Base-by-base conservation (phyloP, 768 basidiomycete genomes). In the Phanerochaete sordida region DNA sequence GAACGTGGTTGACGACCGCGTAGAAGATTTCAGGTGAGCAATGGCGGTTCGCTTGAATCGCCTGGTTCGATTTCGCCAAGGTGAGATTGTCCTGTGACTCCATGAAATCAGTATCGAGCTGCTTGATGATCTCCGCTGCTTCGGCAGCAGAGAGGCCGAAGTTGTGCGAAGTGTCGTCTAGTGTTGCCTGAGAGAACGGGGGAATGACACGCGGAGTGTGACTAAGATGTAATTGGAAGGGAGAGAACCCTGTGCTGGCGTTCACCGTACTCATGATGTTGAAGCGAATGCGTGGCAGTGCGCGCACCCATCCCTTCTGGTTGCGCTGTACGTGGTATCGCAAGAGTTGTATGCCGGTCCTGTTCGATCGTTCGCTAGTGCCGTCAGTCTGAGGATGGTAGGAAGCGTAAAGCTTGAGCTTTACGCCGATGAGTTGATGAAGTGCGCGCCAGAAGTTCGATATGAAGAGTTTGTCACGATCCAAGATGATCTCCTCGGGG, bases 381-480 rank as follows among this genome's bases (percentile, higher is more conserved):
- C 76, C 75, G 60, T 77, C 71, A 0, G 76, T 77, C 57, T 77
- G 64, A 1, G 74, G 77, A 54, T 77, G 76, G 53, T 64, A 77
- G 2, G 73, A 54, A 0, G 75, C 33, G 64, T 73, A 75, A 65
- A 77, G 63, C 13, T 65, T 64, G 0, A 73, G 63, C 23, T 73
- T 65, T 16, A 69, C 65, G 6, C 73, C 72, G 1, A 72, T 62
- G 2, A 69, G 59, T 7, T 33, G 24, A 50, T 66, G 56, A 3
- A 77, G 59, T 0, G 63, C 63, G 9, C 46, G 52, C 77, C 76
- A 78, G 65, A 78, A 77, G 0, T n/a, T 5, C 0, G 68, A 70
- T 0, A 73, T 69, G 61, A 77, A 77, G 8, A 71, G 61, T 0
- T 66, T 60, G 48, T 75, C 73, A 7, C 73, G 56, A 57, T 78